Evolutionary conservation across 192 early-diverging fungal genomes (phyloP).

Genomic region (Backusella morwellensis): DNA sequence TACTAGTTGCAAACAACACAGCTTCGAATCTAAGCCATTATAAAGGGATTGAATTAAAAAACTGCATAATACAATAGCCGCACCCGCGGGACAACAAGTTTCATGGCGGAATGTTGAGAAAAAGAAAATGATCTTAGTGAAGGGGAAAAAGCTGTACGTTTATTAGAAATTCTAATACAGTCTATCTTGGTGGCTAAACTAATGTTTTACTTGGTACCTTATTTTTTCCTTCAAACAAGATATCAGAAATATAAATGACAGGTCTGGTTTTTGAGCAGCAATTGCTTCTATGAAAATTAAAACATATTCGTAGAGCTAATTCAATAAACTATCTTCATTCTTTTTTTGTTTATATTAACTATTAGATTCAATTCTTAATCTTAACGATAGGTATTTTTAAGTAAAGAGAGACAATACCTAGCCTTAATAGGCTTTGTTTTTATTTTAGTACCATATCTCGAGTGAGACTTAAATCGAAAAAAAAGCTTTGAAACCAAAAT

Average conservation of each 20-base stretch:
- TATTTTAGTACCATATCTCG: not conserved
- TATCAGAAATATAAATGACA: not conserved
- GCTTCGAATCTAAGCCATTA: not conserved
- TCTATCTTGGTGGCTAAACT: not conserved
- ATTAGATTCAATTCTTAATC: not conserved
- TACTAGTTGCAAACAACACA: not conserved
- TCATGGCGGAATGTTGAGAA: constrained; percentile 4
- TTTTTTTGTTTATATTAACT: not conserved
- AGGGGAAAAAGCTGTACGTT: not conserved
- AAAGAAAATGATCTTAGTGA: not conserved
- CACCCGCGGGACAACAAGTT: not conserved
- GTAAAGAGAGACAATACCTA: not conserved
- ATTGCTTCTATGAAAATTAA: not conserved
- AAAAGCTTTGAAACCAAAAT: not conserved
- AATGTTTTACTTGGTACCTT: not conserved
- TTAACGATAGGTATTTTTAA: not conserved
- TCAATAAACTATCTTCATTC: no score
- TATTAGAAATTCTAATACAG: constrained; percentile 1
- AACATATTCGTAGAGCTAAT: not conserved
- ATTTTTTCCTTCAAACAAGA: not conserved
- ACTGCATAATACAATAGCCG: constrained; percentile 3
- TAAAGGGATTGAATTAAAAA: not conserved
- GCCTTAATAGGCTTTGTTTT: not conserved
- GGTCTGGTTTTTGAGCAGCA: not conserved
- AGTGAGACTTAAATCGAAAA: not conserved